These are phyloP conservation scores for Sanghuangporus sanghuang DNA, from an alignment of 1,284 basidiomycete species.

Conservation along the genomic window DNA sequence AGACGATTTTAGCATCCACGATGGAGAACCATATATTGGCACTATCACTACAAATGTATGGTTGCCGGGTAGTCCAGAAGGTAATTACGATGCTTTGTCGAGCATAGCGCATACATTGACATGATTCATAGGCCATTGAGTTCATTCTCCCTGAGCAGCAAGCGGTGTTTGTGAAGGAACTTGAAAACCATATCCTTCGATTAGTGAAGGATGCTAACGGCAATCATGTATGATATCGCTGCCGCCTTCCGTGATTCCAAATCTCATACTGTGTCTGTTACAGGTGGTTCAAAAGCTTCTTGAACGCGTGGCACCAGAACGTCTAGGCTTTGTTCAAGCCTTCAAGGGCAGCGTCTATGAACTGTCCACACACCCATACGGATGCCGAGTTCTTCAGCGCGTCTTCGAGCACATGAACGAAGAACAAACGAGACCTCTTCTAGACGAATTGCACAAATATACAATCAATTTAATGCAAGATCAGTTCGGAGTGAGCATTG, in stretches of 20 bases:
- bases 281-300: conserved; percentile 83
- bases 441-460: conserved; percentile 82
- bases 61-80: conserved; percentile 90
- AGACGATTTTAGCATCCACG: conserved; percentile 61
- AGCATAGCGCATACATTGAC: conserved; percentile 15
- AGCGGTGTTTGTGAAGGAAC: conserved; percentile 67
- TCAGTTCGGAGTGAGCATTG: conserved; percentile 74
- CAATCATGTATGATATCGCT: conserved; percentile 71
- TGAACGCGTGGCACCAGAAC: conserved; percentile 71
- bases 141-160: conserved; percentile 77
- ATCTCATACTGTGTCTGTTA: background rate
- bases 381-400: conserved; percentile 92
- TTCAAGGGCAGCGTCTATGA: conserved; percentile 85
- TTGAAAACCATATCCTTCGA: conserved; percentile 77
- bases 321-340: conserved; percentile 70
- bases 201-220: conserved; percentile 94
- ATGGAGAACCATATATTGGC: conserved; percentile 80
- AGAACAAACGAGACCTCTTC: conserved; percentile 62
- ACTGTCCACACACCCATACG: conserved; percentile 88
- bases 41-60: conserved; percentile 92
- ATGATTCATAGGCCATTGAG: conserved; percentile 68
- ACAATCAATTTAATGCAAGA: conserved; percentile 75
- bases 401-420: conserved; percentile 84
- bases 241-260: background rate
- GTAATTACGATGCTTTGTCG: conserved; percentile 31